A percentile compares a stretch with the other conserved stretches of the same genome.
phyloP scores from a whole-genome alignment of 805 yeast genomes.

The Candida boleticola region DNA sequence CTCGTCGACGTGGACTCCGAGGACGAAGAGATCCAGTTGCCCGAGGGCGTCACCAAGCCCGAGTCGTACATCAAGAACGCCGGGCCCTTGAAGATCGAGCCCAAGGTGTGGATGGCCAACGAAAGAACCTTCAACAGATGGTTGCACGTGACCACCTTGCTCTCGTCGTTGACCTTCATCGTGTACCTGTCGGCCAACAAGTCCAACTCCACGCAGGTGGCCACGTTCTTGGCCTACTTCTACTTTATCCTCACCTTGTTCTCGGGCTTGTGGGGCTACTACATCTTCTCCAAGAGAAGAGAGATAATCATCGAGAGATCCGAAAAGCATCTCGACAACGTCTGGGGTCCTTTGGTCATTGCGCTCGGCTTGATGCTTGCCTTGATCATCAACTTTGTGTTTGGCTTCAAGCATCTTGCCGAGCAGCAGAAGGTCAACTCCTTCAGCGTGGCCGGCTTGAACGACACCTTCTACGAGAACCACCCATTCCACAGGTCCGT shows the following conservation, averaged over 20 bases:
- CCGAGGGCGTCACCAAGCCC: slow-evolving; percentile 88
- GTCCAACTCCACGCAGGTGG: slow-evolving; percentile 62
- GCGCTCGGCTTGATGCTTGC: slow-evolving; percentile 68
- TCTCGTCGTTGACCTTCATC: slow-evolving; percentile 82
- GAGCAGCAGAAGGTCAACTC: slow-evolving; percentile 10
- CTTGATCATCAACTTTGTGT: slow-evolving; percentile 67
- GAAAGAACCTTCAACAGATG: slow-evolving; percentile 96
- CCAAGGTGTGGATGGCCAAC: slow-evolving; percentile 97
- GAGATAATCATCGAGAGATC: slow-evolving; percentile 75
- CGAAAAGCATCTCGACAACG: slow-evolving; percentile 84
- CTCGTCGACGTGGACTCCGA: slow-evolving; percentile 73
- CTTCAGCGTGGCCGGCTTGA: slow-evolving; percentile 21
- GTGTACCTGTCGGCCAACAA: slow-evolving; percentile 71
- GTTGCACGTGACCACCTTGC: slow-evolving; percentile 83
- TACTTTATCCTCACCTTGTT: slow-evolving; percentile 82
- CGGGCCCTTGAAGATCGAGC: slow-evolving; percentile 92
- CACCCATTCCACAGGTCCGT: slow-evolving; percentile 34
- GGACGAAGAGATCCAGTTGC: slow-evolving; percentile 77
- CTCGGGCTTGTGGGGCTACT: slow-evolving; percentile 87
- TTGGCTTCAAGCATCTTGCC: slow-evolving; percentile 44
- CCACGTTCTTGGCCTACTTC: slow-evolving; percentile 69
- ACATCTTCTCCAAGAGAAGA: slow-evolving; percentile 68
- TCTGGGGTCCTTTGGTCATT: slow-evolving; percentile 82
- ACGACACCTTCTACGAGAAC: slow-evolving; percentile 25
- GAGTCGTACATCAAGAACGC: slow-evolving; percentile 75